Evolutionary conservation across 108 stramenopile species (phyloP).

Genomic region (Chaetoceros tenuissimus): DNA sequence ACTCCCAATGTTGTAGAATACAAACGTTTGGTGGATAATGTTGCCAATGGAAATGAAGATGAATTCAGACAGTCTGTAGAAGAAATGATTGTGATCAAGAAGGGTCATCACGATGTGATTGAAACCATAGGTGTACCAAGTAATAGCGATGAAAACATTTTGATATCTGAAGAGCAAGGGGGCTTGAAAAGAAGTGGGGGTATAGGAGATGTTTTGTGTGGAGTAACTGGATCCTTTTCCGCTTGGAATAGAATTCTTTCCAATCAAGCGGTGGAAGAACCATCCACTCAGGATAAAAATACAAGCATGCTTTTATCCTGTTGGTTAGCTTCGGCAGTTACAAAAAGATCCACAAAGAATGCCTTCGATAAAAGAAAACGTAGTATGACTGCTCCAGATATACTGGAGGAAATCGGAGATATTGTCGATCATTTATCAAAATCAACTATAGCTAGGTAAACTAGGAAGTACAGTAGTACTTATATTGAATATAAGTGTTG

Average conservation of each 20-base stretch:
- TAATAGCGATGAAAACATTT: conserved; percentile 8
- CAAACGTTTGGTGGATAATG: conserved; percentile 44
- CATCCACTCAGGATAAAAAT: not conserved
- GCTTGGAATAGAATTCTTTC: conserved; percentile 67
- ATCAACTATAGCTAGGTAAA: not conserved
- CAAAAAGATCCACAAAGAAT: conserved; percentile 55
- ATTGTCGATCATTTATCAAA: conserved; percentile 47
- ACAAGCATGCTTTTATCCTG: conserved; percentile 38
- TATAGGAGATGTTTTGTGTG: conserved; percentile 92
- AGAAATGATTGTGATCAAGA: conserved; percentile 47
- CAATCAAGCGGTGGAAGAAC: conserved; percentile 6
- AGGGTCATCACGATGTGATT: conserved; percentile 34
- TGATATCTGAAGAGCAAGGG: conserved; percentile 68
- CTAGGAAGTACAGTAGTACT: no score
- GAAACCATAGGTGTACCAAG: not conserved
- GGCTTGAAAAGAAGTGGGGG: conserved; percentile 94
- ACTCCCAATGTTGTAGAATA: conserved; percentile 95
- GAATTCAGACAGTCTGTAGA: conserved; percentile 6
- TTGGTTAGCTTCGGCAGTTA: conserved; percentile 70
- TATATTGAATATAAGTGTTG: no score
- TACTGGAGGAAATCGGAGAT: conserved; percentile 53
- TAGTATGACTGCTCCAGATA: conserved; percentile 83
- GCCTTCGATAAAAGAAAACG: conserved; percentile 67
- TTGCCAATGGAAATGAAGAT: conserved; percentile 1
- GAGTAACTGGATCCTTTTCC: conserved; percentile 64